Evolutionary conservation across 768 basidiomycete genomes (phyloP).

Genomic region (Pholiota molesta): DNA sequence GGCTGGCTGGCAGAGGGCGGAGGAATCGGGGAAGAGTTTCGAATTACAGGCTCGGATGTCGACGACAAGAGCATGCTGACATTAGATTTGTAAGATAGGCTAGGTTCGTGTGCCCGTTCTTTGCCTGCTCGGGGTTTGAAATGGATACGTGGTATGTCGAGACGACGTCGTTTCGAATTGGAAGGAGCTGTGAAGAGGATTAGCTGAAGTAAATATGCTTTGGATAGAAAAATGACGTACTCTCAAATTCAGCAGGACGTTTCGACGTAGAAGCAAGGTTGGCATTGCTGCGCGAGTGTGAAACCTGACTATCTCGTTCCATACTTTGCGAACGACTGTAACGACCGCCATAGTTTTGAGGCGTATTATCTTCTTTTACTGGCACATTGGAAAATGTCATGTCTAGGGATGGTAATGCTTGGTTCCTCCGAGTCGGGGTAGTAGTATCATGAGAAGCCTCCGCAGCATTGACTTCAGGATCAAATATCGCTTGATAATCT

Average conservation of each 20-base stretch:
- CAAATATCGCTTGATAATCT: constrained; percentile 4
- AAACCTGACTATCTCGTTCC: not conserved
- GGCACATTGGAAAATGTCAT: not conserved
- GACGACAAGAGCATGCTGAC: not conserved
- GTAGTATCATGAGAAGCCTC: not conserved
- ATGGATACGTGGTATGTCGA: not conserved
- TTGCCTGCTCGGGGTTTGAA: constrained; percentile 10
- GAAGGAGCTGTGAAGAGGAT: constrained; percentile 5
- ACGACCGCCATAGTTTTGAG: not conserved
- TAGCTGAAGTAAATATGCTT: not conserved
- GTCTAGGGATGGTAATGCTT: not conserved
- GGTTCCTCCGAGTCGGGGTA: not conserved
- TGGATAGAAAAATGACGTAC: constrained; percentile 6
- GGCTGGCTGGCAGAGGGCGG: constrained; percentile 15
- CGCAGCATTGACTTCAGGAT: not conserved
- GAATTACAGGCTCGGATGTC: constrained; percentile 21
- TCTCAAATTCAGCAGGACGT: constrained; percentile 13
- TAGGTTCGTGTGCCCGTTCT: constrained; percentile 4
- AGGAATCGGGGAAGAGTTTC: constrained; percentile 9
- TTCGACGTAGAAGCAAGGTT: constrained; percentile 10
- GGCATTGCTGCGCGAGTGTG: not conserved
- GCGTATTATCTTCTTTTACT: not conserved
- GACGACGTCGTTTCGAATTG: constrained; percentile 15
- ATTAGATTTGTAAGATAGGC: not conserved
- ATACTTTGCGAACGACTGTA: not conserved